phyloP scores from a whole-genome alignment of 768 basidiomycete genomes.

The Serendipita sp. region DNA sequence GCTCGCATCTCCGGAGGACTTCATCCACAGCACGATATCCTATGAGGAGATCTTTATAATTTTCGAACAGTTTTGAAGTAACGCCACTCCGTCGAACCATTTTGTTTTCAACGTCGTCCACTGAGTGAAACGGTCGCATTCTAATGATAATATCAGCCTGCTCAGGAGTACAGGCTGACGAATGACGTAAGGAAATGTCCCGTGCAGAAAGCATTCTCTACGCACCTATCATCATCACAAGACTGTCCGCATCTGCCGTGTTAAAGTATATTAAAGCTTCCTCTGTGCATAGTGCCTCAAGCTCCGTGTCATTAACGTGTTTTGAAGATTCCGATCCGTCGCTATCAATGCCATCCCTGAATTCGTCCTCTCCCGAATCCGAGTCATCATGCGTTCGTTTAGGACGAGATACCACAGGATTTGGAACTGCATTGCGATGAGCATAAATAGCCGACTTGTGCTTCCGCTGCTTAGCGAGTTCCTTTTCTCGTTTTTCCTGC shows the following conservation, averaged over 20 bases:
- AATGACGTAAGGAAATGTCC: not conserved
- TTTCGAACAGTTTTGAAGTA: slow-evolving; percentile 79
- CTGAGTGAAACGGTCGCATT: slow-evolving; percentile 62
- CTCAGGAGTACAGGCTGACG: slow-evolving; percentile 41
- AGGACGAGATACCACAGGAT: not conserved
- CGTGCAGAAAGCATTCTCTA: not conserved
- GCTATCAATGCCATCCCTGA: slow-evolving; percentile 10
- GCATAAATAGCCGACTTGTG: slow-evolving; percentile 7
- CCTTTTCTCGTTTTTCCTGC: not conserved
- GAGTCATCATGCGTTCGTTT: slow-evolving; percentile 11
- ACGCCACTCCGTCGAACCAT: slow-evolving; percentile 73
- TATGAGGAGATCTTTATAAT: slow-evolving; percentile 66
- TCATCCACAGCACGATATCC: slow-evolving; percentile 80
- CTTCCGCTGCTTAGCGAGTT: not conserved
- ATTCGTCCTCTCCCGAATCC: slow-evolving; percentile 15
- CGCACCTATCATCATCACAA: slow-evolving; percentile 28
- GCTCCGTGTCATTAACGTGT: slow-evolving; percentile 14
- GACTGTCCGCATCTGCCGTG: slow-evolving; percentile 19
- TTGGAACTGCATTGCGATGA: slow-evolving; percentile 6
- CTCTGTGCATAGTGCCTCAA: slow-evolving; percentile 14
- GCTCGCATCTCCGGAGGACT: slow-evolving; percentile 77
- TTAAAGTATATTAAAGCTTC: slow-evolving; percentile 27
- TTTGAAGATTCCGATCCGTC: slow-evolving; percentile 9
- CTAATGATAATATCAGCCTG: slow-evolving; percentile 68
- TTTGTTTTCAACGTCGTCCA: slow-evolving; percentile 58